phyloP scores from a whole-genome alignment of 1,284 basidiomycete species.

The Cutaneotrichosporon sp. region DNA sequence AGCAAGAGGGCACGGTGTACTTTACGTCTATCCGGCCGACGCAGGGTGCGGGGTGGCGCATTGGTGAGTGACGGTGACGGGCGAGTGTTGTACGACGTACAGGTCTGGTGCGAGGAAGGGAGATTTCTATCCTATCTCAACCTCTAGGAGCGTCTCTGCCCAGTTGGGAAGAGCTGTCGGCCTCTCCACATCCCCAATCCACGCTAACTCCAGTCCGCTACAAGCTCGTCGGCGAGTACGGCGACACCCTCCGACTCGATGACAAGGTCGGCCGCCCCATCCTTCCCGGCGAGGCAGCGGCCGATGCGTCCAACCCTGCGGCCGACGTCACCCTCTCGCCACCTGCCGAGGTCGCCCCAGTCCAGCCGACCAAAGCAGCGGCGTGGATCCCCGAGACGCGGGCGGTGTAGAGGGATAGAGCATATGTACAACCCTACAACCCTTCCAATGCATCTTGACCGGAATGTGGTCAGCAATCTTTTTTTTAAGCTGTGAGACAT shows the following conservation, averaged over 20 bases:
- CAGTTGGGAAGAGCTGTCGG: no score
- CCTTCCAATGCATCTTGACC: not conserved
- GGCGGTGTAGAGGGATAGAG: not conserved
- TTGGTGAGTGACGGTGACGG: slow-evolving; percentile 30
- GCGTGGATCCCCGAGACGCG: not conserved
- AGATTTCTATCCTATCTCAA: not conserved
- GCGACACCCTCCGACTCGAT: slow-evolving; percentile 45
- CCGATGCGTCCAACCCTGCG: not conserved
- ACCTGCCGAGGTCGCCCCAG: not conserved
- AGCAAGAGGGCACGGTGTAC: slow-evolving; percentile 50
- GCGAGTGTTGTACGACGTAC: slow-evolving; percentile 17
- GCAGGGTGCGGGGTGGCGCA: slow-evolving; percentile 48
- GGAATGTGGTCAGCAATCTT: no score
- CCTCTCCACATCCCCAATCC: not conserved
- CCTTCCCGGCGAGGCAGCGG: slow-evolving; percentile 2
- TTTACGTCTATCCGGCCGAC: slow-evolving; percentile 53
- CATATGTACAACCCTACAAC: not conserved
- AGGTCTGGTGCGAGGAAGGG: not conserved
- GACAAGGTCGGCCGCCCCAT: slow-evolving; percentile 27
- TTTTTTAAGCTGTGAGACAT: not conserved
- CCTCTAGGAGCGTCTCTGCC: not conserved
- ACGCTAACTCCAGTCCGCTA: slow-evolving; percentile 45
- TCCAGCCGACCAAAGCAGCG: not conserved
- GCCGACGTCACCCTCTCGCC: not conserved
- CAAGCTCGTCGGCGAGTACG: slow-evolving; percentile 51